Base-by-base conservation (phyloP, 2,329 filamentous ascomycete genomes). In the Clarireedia monteithiana region DNA sequence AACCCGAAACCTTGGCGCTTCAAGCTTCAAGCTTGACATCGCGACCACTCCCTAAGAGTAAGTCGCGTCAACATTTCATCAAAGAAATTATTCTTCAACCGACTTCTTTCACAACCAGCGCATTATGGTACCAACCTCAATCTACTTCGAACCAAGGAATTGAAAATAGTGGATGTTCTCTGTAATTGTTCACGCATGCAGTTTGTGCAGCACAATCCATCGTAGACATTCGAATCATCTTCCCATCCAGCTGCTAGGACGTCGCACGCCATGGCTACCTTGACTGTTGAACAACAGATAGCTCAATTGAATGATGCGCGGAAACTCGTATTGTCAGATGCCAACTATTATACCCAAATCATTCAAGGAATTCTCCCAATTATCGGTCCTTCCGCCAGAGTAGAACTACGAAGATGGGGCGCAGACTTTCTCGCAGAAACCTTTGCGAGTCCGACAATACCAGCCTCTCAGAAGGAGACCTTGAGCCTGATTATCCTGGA, bases 351-450 rank as follows among this genome's bases (percentile, higher is more conserved):
- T 72, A 85, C 87, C 50, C 89, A 89, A 71, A 92, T 99, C 69
- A 86, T 99, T 60, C 88, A 89, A 68, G 91, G 90, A 48, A 90
- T 97, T 60, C 76, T 97, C n/a, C 91, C 91, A 55, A 91, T 97
- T 66, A 88, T 96, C 71, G 85, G 86, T 59, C 82, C 87, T 51
- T 78, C 80, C 62, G 81, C 89, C 61, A 80, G 83, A 59, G 74
- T 96, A 56, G 89, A 95, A 72, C 76, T 97, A 66, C 87, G 91
- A 72, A 79, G 91, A 86, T 99, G 94, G 94, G 94, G 92, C 26
- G 86, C 91, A 60, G 91, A 96, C 59, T 99, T 99, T 69, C 78
- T 99, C 45, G 91, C 92, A 56, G 94, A 99, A 75, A 91, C 91
- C 2, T 97, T 99, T 74, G 87, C 94, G 56, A 95, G 89, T 58